phyloP scores from a whole-genome alignment of 805 yeast species.

The Saturnispora hagleri region DNA sequence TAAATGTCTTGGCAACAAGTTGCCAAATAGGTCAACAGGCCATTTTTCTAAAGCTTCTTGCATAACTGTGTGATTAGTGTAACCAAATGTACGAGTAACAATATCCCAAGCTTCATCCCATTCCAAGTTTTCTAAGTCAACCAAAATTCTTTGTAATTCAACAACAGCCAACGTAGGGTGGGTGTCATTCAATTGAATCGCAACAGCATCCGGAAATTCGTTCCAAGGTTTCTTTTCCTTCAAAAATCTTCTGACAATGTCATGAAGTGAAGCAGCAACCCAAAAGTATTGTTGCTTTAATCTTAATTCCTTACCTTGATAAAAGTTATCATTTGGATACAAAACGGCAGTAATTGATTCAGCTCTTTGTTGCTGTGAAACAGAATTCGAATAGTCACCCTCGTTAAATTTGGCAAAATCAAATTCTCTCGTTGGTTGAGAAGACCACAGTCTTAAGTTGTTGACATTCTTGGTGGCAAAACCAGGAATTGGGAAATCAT shows the following conservation, averaged over 20 bases:
- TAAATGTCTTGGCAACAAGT: slow-evolving; percentile 80
- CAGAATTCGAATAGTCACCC: slow-evolving; percentile 85
- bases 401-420: slow-evolving; percentile 85
- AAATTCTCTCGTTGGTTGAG: slow-evolving; percentile 83
- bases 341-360: slow-evolving; percentile 88
- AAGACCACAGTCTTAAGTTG: slow-evolving; percentile 84
- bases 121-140: slow-evolving; percentile 70
- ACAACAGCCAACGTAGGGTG: slow-evolving; percentile 90
- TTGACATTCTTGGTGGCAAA: slow-evolving; percentile 74
- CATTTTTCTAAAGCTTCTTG: slow-evolving; percentile 92
- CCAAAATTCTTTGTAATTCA: slow-evolving; percentile 77
- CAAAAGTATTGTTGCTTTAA: slow-evolving; percentile 94
- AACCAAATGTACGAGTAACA: slow-evolving; percentile 73
- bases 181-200: slow-evolving; percentile 90
- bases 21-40: slow-evolving; percentile 78
- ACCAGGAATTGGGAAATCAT: slow-evolving; percentile 91
- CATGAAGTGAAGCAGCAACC: slow-evolving; percentile 92
- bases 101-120: slow-evolving; percentile 87
- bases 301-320: slow-evolving; percentile 83
- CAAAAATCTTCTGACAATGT: slow-evolving; percentile 82
- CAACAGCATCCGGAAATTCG: slow-evolving; percentile 76
- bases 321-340: slow-evolving; percentile 91
- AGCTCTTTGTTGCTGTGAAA: slow-evolving; percentile 76
- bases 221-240: slow-evolving; percentile 70
- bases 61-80: slow-evolving; percentile 93